Percentiles rank a stretch among this genome's conserved stretches.
These are phyloP conservation scores for Diaporthe sp. DNA, from an alignment of 2,329 filamentous ascomycete genomes.

Conservation along the genomic window DNA sequence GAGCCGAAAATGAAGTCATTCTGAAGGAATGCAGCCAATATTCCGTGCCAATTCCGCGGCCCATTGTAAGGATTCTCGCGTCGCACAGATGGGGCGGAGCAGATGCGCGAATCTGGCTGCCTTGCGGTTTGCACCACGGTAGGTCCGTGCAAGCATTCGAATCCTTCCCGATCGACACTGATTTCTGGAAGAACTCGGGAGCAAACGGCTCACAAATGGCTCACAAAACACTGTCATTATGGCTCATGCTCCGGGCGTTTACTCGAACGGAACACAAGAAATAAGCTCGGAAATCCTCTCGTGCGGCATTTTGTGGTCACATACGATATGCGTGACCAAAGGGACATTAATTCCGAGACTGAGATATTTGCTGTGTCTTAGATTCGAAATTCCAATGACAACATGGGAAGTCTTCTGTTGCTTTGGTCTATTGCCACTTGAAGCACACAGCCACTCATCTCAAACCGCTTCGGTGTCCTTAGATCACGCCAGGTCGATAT, in stretches of 20 bases:
- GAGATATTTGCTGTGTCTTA: not conserved
- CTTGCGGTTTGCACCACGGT: slow-evolving; percentile 15
- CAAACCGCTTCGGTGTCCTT: not conserved
- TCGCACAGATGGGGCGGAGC: slow-evolving; percentile 4
- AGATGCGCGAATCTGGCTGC: slow-evolving; percentile 21
- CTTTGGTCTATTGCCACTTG: slow-evolving; percentile 25
- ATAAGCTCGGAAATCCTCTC: too few relatives aligned
- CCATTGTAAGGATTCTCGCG: slow-evolving; percentile 1
- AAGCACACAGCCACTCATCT: slow-evolving; percentile 8
- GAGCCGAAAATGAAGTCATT: slow-evolving; percentile 4
- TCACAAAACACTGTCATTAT: not conserved
- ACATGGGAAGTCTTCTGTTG: not conserved
- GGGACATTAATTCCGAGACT: not conserved
- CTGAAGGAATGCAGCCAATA: slow-evolving; percentile 1
- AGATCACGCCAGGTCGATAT: slow-evolving; percentile 5
- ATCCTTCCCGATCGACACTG: not conserved
- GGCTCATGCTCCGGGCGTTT: too few relatives aligned
- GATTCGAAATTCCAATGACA: not conserved
- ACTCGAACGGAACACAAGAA: not conserved
- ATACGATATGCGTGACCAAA: not conserved
- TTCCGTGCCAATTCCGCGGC: slow-evolving; percentile 8
- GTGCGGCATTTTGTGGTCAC: too few relatives aligned
- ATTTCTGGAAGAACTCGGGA: not conserved
- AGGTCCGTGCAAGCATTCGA: not conserved
- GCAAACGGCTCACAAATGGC: not conserved